Evolutionary conservation across 2,329 filamentous ascomycete species (phyloP).

Genomic region (Exserohilum turcica): DNA sequence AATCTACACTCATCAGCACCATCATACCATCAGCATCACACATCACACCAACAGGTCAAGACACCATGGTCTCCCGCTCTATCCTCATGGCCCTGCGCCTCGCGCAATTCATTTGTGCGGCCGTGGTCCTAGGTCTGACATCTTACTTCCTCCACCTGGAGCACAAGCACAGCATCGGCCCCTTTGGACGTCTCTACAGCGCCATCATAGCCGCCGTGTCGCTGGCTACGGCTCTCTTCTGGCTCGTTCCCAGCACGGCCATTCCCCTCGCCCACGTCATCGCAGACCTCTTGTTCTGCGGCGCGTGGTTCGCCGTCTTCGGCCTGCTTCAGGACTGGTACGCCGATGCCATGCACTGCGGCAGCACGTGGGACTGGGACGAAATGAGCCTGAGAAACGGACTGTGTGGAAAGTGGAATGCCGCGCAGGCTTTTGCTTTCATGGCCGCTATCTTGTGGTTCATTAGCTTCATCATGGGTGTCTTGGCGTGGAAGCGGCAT

Average conservation of each 20-base stretch:
- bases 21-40: background rate
- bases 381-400: constrained; percentile 52
- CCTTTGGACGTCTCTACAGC: constrained; percentile 71
- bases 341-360: constrained; percentile 23
- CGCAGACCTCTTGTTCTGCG: constrained; percentile 69
- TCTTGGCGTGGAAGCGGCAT: constrained; percentile 7
- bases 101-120: constrained; percentile 68
- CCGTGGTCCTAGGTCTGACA: constrained; percentile 54
- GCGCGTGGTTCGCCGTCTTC: constrained; percentile 64
- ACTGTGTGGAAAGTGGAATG: constrained; percentile 71
- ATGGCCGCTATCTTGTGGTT: constrained; percentile 74
- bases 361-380: constrained; percentile 56
- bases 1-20: too few relatives aligned
- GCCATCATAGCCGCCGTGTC: constrained; percentile 71
- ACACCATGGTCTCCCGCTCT: constrained; percentile 50
- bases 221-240: constrained; percentile 34
- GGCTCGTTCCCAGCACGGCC: constrained; percentile 52
- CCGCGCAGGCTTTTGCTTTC: constrained; percentile 72
- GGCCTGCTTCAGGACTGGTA: constrained; percentile 49
- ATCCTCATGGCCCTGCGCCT: constrained; percentile 62
- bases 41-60: background rate
- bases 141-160: constrained; percentile 23
- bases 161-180: constrained; percentile 55
- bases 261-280: constrained; percentile 70
- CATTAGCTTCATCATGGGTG: constrained; percentile 50